Evolutionary conservation across 106 monocot genomes (phyloP), one percentile per base, ranked within the genome.

Genomic region (Dendrobium officinale): DNA sequence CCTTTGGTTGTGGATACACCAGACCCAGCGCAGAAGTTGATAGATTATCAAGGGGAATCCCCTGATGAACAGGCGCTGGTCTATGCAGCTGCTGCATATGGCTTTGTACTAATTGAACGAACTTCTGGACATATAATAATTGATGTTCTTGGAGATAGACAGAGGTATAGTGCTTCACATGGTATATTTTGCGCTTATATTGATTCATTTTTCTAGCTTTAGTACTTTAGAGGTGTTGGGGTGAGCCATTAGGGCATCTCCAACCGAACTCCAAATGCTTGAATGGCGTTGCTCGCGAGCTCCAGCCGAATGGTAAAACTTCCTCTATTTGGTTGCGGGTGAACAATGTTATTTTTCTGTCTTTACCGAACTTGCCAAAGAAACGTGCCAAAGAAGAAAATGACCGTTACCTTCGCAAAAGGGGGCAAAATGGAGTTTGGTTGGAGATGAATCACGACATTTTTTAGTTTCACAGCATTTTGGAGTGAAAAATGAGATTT

Each of bases 31-130:
- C 76, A 81, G 82, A 92, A 82, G 85, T 59, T 91, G 58, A 91
- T 98, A 77, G 91, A 98, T 81, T 98, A 95, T 77, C 97, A 95
- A 81, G 97, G 94, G 7, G 97, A 98, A 79, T 98, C 97, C 42
- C 94, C 97, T 29, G 94, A 98, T 83, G 97, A 98, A 80, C 94
- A 95, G 79, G 97, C 97, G 20, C 67, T 97, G 77, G 94, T 92
- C 42, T 94, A 90, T 78, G 97, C 97, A 27, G 97, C 97, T 42
- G 97, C 97, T 26, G 83, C 97, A 1, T 97, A 97, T 81, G 94
- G 97, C n/a, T 94, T 92, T 85, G 89, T 94, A 61, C 94, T 97
- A 27, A 16, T 97, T 8, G 92, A 94, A 75, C 73, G 97, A 33
- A 91, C 97, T 4, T 92, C 97, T 27, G 97, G 97, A n/a, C 85